Evolutionary conservation across 2,329 filamentous ascomycete species (phyloP).

Genomic region (Colletotrichum musae): DNA sequence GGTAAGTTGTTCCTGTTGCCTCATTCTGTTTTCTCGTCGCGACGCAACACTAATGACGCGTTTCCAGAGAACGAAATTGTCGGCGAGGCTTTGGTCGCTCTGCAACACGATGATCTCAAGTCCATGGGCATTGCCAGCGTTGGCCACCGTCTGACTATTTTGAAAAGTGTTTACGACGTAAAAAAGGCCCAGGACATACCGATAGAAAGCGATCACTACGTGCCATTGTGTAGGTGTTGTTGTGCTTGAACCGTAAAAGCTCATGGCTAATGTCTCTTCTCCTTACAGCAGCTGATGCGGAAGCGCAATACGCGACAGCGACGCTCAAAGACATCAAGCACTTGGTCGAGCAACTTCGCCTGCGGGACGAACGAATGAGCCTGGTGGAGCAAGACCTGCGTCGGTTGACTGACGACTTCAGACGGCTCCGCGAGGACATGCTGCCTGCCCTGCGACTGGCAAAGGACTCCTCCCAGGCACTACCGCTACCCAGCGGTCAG

Average conservation of each 20-base stretch:
- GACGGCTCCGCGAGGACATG: conserved; percentile 90
- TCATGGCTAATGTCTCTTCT: conserved; percentile 38
- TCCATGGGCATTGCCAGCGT: conserved; percentile 95
- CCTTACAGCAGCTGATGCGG: conserved; percentile 84
- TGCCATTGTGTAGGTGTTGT: conserved; percentile 83
- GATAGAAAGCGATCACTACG: conserved; percentile 92
- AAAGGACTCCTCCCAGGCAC: conserved; percentile 91
- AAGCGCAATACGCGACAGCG: conserved; percentile 86
- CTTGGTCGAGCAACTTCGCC: conserved; percentile 88
- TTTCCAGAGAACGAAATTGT: conserved; percentile 89
- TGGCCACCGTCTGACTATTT: conserved; percentile 92
- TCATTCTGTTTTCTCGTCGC: neutral
- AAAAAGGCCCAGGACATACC: conserved; percentile 95
- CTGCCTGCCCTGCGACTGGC: conserved; percentile 90
- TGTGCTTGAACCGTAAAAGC: conserved; percentile 15
- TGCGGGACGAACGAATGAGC: conserved; percentile 91
- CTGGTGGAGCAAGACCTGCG: conserved; percentile 87
- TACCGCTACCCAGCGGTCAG: conserved; percentile 72
- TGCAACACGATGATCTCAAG: conserved; percentile 94
- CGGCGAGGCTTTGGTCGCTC: conserved; percentile 88
- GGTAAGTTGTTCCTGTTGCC: conserved; percentile 68
- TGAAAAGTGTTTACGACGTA: conserved; percentile 96
- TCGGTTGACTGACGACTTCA: conserved; percentile 88
- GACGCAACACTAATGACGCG: conserved; percentile 8
- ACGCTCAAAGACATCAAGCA: conserved; percentile 95